Evolutionary conservation across 1,284 basidiomycete species (phyloP).

Genomic region (Apiotrichum sp.): DNA sequence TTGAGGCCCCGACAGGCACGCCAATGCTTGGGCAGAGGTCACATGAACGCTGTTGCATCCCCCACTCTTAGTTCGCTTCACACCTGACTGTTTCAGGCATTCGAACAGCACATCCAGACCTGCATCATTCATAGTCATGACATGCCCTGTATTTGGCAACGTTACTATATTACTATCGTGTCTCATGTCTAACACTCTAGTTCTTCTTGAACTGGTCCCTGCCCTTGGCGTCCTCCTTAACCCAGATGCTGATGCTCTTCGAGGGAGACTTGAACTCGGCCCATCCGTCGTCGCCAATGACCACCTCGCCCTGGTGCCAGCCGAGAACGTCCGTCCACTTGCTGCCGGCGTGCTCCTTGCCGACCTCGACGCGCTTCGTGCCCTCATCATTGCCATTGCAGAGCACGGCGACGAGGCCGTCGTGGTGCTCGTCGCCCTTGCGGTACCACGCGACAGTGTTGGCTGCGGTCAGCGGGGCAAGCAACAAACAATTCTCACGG

Average conservation of each 20-base stretch:
- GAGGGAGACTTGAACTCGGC: slow-evolving; percentile 51
- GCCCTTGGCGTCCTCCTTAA: slow-evolving; percentile 49
- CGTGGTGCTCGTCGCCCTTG: slow-evolving; percentile 50
- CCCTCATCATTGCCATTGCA: slow-evolving; percentile 47
- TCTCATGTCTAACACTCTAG: neutral
- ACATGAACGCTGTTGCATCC: too few species aligned
- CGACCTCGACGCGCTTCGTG: slow-evolving; percentile 51
- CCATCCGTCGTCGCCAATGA: slow-evolving; percentile 55
- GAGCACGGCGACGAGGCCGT: slow-evolving; percentile 51
- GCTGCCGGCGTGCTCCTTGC: slow-evolving; percentile 53
- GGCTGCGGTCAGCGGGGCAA: slow-evolving; percentile 18
- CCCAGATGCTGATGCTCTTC: slow-evolving; percentile 52
- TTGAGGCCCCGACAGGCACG: too few species aligned
- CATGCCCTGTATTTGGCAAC: too few species aligned
- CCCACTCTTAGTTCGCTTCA: too few species aligned
- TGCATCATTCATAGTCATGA: too few species aligned
- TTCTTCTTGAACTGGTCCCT: slow-evolving; percentile 48
- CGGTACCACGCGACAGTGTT: slow-evolving; percentile 53
- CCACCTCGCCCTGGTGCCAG: slow-evolving; percentile 53
- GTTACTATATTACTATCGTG: too few species aligned
- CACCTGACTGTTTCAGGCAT: too few species aligned
- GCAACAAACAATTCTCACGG: slow-evolving; percentile 32
- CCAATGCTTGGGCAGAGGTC: too few species aligned
- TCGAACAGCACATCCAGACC: too few species aligned
- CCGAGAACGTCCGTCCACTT: slow-evolving; percentile 56